phyloP scores from a whole-genome alignment of 495 filamentous ascomycete genomes.

The Hypomontagnella monticulosa region DNA sequence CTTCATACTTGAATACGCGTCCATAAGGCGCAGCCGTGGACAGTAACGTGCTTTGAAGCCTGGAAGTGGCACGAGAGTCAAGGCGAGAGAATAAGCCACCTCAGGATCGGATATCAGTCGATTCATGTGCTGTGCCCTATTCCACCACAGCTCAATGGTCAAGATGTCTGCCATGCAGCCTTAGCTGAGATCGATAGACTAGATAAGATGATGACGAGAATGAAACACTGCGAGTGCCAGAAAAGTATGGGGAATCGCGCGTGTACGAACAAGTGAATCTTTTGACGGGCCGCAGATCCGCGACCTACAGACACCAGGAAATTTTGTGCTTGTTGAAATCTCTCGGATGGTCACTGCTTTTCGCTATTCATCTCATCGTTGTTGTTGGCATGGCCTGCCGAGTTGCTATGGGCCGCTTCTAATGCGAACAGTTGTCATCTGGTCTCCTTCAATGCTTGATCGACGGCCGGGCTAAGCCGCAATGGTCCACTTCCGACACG shows the following conservation, averaged over 20 bases:
- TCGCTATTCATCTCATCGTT: conserved; percentile 32
- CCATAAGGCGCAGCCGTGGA: not conserved
- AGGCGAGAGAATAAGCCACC: not conserved
- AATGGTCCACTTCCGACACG: conserved; percentile 36
- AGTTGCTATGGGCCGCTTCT: conserved; percentile 6
- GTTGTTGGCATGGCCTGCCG: not conserved
- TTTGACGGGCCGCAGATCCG: conserved; percentile 29
- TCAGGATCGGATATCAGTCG: not conserved
- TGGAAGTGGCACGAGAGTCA: not conserved
- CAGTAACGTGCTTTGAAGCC: not conserved
- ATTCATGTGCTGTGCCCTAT: not conserved
- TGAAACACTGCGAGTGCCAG: not conserved
- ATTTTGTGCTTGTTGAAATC: not conserved
- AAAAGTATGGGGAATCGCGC: not conserved
- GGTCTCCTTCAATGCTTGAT: conserved; percentile 31
- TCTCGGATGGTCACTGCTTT: conserved; percentile 3
- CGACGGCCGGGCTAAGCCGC: conserved; percentile 20
- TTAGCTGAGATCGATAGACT: not conserved
- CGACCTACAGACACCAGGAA: conserved; percentile 5
- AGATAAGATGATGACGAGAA: not conserved
- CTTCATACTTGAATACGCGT: conserved; percentile 10
- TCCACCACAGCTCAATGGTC: not conserved
- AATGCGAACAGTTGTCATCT: conserved; percentile 28
- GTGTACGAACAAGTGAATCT: not conserved
- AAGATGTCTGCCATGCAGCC: not conserved